phyloP scores from a whole-genome alignment of 1,284 basidiomycete genomes.

The Agroathelia rolfsii region DNA sequence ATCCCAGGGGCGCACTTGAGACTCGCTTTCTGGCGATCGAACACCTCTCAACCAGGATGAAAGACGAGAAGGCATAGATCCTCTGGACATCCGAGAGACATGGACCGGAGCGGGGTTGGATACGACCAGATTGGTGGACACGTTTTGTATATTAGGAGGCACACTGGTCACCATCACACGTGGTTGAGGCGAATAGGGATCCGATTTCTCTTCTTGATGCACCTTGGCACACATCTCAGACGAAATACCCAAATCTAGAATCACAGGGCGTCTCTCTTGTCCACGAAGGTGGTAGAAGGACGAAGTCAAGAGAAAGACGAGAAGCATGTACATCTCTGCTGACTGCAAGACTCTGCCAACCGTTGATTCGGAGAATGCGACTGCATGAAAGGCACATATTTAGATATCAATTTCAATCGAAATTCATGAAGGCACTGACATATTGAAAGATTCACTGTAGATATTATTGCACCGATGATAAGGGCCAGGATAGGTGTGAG shows the following conservation, averaged over 20 bases:
- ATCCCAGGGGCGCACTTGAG: too few relatives aligned
- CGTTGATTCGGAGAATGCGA: slow-evolving; percentile 56
- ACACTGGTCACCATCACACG: too few relatives aligned
- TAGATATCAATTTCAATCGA: slow-evolving; percentile 9
- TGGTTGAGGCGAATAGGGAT: too few relatives aligned
- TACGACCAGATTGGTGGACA: too few relatives aligned
- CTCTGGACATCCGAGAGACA: too few relatives aligned
- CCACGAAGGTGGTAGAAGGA: slow-evolving; percentile 33
- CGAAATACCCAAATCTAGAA: too few relatives aligned
- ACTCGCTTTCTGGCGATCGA: too few relatives aligned
- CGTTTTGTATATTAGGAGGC: too few relatives aligned
- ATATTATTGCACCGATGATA: slow-evolving; percentile 40
- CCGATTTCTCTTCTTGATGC: too few relatives aligned
- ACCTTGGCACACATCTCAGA: slow-evolving; percentile 4
- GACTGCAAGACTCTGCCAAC: slow-evolving; percentile 65
- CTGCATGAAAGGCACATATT: slow-evolving; percentile 23
- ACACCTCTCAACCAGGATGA: too few relatives aligned
- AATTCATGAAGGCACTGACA: slow-evolving; percentile 35
- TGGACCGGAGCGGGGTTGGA: too few relatives aligned
- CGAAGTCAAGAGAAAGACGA: slow-evolving; percentile 45
- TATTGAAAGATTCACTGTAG: slow-evolving; percentile 43
- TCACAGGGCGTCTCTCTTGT: slow-evolving; percentile 10
- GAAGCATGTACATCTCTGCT: slow-evolving; percentile 52
- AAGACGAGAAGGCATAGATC: too few relatives aligned
- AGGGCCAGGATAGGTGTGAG: slow-evolving; percentile 42